Conservation (phyloP, 163 green algal genomes). For the Prototheca wickerhamii region DNA sequence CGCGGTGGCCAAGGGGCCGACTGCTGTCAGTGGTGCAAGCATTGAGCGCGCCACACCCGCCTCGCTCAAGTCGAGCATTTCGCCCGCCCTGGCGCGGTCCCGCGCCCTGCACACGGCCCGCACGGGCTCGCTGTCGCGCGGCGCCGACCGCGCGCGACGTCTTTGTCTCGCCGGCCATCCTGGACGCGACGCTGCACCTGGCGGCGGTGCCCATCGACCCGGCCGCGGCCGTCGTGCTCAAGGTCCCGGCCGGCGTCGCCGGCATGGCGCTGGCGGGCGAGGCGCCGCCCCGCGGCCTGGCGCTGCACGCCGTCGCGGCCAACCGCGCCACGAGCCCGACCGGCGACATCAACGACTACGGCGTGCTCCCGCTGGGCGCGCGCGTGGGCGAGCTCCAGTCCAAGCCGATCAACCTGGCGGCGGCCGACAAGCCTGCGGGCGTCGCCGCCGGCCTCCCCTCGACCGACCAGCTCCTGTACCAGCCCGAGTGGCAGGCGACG, state of each 20-base stretch:
- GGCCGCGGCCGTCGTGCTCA: constrained; percentile 4
- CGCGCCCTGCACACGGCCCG: neutral
- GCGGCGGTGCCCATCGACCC: constrained; percentile 10
- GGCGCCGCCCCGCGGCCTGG: neutral
- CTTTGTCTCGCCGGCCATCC: constrained; percentile 16
- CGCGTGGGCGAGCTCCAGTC: constrained; percentile 7
- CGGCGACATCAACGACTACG: constrained; percentile 10
- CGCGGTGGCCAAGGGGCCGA: too few relatives aligned
- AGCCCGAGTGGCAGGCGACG: too few relatives aligned
- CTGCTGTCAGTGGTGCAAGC: too few relatives aligned
- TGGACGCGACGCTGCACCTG: constrained; percentile 31
- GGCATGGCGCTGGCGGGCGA: neutral
- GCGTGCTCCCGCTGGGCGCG: constrained; percentile 1
- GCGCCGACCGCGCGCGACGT: constrained; percentile 14
- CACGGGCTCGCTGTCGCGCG: constrained; percentile 5
- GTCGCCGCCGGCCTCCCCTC: too few relatives aligned
- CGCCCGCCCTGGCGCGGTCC: neutral
- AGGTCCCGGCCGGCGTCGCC: constrained; percentile 21
- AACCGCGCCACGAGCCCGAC: neutral
- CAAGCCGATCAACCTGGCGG: too few relatives aligned
- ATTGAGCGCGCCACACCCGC: too few relatives aligned
- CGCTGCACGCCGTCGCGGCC: neutral
- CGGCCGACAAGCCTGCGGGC: too few relatives aligned
- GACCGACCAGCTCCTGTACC: too few relatives aligned
- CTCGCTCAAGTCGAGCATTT: neutral